Base-by-base conservation (phyloP, 75 land plant genomes). In the Pinus albicaulis region DNA sequence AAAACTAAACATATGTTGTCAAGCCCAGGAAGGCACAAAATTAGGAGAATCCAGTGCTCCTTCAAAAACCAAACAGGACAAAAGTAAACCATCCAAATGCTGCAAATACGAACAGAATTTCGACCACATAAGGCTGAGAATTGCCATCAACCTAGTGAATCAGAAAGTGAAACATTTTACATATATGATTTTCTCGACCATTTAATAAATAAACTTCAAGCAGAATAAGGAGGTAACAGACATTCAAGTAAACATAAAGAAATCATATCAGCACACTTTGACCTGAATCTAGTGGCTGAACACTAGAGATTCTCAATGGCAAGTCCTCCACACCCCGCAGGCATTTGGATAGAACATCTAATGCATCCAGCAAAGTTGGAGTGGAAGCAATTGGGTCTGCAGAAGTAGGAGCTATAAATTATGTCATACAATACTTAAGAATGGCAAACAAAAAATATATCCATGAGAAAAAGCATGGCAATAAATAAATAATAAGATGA, bases 221-320 rank as follows among this genome's bases (percentile, higher is more conserved):
- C 23, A 41, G 13, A 68, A 36, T 8, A 48, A 48, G 52, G 8
- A 8, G 2, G 52, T 11, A 48, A 48, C 41, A 41, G 1, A 4
- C 19, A 10, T 41, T 65, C 7, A 13, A 28, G 17, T 48, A 64
- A 4, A 64, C 25, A 31, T 24, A 59, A 28, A 78, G 48, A 25
- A 38, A 61, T 28, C 13, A 59, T 55, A 81, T 52, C 52, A 76
- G 55, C 22, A 70, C 36, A 41, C 56, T 36, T 48, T 26, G n/a
- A 93, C 98, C 98, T 81, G 98, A 66, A 76, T 91, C 88, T 57
- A 96, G 28, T 31, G 95, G 91, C 69, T 91, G 98, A 16, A 96
- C 99, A 83, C 88, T 89, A 25, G 94, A 95, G 55, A 96, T 83
- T 74, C 65, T 86, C 78, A 96, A 80, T 59, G 99, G 99, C 77